Percentiles rank a stretch among this genome's conserved stretches.
Conservation (phyloP, 2,329 filamentous ascomycete species). For the Trichophaea hybrida region DNA sequence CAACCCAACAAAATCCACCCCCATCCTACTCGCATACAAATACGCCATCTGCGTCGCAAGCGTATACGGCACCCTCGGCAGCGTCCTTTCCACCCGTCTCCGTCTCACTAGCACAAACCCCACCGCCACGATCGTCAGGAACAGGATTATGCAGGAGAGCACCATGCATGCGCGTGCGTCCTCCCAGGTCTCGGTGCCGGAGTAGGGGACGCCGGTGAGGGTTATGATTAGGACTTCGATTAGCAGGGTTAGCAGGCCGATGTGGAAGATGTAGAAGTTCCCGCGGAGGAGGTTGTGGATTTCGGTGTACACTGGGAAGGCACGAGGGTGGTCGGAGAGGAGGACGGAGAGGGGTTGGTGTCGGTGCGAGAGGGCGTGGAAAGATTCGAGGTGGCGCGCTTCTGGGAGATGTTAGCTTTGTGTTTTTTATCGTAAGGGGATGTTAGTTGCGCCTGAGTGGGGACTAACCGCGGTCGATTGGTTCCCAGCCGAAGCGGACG, state of each 20-base stretch:
- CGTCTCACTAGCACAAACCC: background rate
- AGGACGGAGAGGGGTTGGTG: background rate
- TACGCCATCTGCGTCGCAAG: background rate
- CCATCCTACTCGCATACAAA: background rate
- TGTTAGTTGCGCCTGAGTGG: background rate
- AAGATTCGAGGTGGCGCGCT: background rate
- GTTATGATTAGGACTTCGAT: background rate
- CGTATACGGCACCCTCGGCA: background rate
- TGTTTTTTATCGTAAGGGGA: background rate
- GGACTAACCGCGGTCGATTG: background rate
- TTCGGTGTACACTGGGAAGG: background rate
- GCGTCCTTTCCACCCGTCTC: background rate
- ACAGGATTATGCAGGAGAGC: background rate
- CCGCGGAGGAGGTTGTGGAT: background rate
- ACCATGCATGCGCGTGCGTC: background rate
- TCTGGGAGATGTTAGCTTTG: too few relatives aligned
- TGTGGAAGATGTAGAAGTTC: background rate
- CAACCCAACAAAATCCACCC: background rate
- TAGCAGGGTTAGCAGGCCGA: background rate
- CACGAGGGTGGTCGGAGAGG: background rate
- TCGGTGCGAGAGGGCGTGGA: background rate
- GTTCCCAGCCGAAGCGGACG: background rate
- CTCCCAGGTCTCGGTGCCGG: background rate
- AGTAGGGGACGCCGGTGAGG: background rate
- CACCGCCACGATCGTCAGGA: background rate